Conservation (phyloP, 2,329 filamentous ascomycete genomes). For the Aureobasidium sp. region DNA sequence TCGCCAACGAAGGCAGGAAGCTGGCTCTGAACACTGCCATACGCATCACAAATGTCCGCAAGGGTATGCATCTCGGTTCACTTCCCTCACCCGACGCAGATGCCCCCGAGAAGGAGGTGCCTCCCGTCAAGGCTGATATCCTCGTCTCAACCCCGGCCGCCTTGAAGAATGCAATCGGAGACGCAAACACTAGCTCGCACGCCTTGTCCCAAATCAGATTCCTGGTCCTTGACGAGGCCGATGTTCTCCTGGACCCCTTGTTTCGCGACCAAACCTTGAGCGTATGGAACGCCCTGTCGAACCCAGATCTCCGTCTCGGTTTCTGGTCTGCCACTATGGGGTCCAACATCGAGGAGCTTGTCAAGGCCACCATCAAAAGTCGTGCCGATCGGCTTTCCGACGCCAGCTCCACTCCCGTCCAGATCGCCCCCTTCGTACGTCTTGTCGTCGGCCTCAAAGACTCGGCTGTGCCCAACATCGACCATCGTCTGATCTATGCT, state of each 20-base stretch:
- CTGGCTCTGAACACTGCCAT: slow-evolving; percentile 67
- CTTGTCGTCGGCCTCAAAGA: slow-evolving; percentile 96
- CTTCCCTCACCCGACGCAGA: slow-evolving; percentile 26
- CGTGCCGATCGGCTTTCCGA: slow-evolving; percentile 34
- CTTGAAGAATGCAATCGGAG: slow-evolving; percentile 61
- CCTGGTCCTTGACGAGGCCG: slow-evolving; percentile 84
- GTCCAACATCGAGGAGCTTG: slow-evolving; percentile 76
- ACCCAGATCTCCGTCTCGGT: slow-evolving; percentile 60
- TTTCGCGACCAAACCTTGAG: slow-evolving; percentile 82
- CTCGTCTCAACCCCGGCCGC: slow-evolving; percentile 72
- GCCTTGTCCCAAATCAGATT: slow-evolving; percentile 51
- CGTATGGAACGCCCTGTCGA: slow-evolving; percentile 72
- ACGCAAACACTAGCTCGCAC: slow-evolving; percentile 33
- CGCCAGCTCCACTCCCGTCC: neutral
- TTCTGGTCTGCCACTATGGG: slow-evolving; percentile 98
- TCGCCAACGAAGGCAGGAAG: slow-evolving; percentile 67
- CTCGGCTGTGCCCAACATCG: slow-evolving; percentile 84
- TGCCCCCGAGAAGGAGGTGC: slow-evolving; percentile 31
- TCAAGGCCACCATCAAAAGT: slow-evolving; percentile 56
- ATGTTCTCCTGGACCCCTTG: slow-evolving; percentile 82
- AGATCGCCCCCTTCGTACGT: slow-evolving; percentile 53
- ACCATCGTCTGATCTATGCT: slow-evolving; percentile 81
- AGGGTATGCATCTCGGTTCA: slow-evolving; percentile 60
- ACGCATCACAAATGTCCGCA: slow-evolving; percentile 72
- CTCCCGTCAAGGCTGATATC: slow-evolving; percentile 49